These are phyloP conservation scores for Knufia fluminis DNA, from an alignment of 2,329 filamentous ascomycete genomes.

Conservation along the genomic window DNA sequence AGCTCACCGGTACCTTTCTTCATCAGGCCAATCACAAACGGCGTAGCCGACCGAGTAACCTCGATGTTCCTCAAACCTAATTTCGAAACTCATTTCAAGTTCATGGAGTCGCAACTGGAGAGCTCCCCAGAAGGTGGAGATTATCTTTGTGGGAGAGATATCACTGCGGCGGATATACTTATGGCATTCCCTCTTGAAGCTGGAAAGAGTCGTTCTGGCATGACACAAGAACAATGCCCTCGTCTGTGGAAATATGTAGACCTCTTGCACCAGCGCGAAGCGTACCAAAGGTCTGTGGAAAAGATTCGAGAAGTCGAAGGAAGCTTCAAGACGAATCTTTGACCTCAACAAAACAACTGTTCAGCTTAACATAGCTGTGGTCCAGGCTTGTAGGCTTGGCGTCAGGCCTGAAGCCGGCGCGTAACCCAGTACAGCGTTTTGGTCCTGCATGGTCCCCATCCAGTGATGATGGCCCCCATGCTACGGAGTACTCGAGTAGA, in stretches of 20 bases:
- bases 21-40: conserved; percentile 53
- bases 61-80: conserved; percentile 33
- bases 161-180: conserved; percentile 40
- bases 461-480: too few relatives aligned
- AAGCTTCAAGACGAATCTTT: conserved; percentile 20
- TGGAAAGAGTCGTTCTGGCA: conserved; percentile 26
- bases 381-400: not conserved
- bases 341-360: not conserved
- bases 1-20: conserved; percentile 56
- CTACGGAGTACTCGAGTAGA: too few relatives aligned
- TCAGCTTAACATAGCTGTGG: not conserved
- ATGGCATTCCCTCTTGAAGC: conserved; percentile 39
- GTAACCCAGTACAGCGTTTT: too few relatives aligned
- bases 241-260: conserved; percentile 30
- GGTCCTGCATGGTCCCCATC: too few relatives aligned
- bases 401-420: too few relatives aligned
- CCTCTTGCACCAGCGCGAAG: conserved; percentile 29
- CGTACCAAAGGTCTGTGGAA: conserved; percentile 31
- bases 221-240: conserved; percentile 32
- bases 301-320: conserved; percentile 36
- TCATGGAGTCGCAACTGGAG: conserved; percentile 37
- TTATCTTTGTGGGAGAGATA: conserved; percentile 35
- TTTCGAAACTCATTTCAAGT: conserved; percentile 33
- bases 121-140: conserved; percentile 31
- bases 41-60: conserved; percentile 42